Base-by-base conservation (phyloP, 768 basidiomycete genomes). In the Chiua virens region DNA sequence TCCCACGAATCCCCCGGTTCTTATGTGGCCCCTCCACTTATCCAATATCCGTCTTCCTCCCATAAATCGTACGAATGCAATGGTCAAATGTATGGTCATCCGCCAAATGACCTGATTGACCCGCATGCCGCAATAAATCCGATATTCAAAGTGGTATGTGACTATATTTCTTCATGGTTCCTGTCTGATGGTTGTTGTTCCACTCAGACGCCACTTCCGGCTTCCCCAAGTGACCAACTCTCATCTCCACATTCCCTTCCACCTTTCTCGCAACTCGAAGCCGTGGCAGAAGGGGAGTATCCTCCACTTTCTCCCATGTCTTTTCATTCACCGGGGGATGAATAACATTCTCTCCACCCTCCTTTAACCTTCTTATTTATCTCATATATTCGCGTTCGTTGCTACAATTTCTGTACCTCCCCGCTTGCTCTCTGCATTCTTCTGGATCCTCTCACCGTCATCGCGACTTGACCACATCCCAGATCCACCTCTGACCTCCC, bases 61-160 rank as follows among this genome's bases (percentile, higher is more conserved):
- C 66, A 60, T 40, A 74, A 67, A 50, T 68, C 81, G 20, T 79
- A 75, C 60, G 84, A 86, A 49, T 68, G 77, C 59, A 73, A 78
- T 61, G 76, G 77, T 32, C 76, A 77, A 52, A 59, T 73, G 36
- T 72, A 74, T 56, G 79, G 79, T 42, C 79, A 81, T 60, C 82
- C 85, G 17, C 79, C 85, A 45, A 83, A 81, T 58, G 79, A 86
- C 32, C 77, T 77, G 42, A 70, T 78, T 47, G 80, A 79, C 15
- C 77, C 87, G 34, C 85, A 84, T 64, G 80, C 84, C 41, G 79
- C 77, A 30, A 88, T 91, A 63, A 90, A 92, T 68, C 88, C 90
- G 25, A 91, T 92, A 66, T 92, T 92, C 77, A 86, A 89, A 81
- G 89, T 92, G 75, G 90, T 92, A 73, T 76, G 90, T 82, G 18